A percentile compares a stretch with the other conserved stretches of the same genome.
These are phyloP conservation scores for Isatis tinctoria DNA, from an alignment of 345 rosid genomes.

Conservation along the genomic window DNA sequence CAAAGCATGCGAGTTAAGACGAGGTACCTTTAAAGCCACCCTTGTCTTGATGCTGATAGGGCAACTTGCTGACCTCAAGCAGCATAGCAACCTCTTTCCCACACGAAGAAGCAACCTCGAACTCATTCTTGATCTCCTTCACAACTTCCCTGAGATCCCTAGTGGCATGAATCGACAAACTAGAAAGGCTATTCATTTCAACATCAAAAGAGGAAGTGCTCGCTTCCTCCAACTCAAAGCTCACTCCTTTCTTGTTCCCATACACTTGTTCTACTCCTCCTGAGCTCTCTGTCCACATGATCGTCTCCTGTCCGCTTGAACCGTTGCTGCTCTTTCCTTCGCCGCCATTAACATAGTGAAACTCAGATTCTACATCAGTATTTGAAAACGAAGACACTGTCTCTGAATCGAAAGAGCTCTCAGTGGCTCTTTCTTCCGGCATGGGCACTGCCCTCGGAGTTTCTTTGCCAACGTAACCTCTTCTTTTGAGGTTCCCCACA, in stretches of 20 bases:
- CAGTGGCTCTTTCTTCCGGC: slow-evolving; percentile 31
- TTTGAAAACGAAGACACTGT: slow-evolving; percentile 24
- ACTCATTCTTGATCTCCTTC: slow-evolving; percentile 78
- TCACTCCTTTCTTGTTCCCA: slow-evolving; percentile 56
- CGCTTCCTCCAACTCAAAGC: slow-evolving; percentile 69
- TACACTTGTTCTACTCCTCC: slow-evolving; percentile 36
- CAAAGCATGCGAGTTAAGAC: slow-evolving; percentile 7
- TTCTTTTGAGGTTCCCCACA: slow-evolving; percentile 21
- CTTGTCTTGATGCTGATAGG: slow-evolving; percentile 59
- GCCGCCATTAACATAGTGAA: slow-evolving; percentile 18
- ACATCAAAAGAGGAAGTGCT: slow-evolving; percentile 38
- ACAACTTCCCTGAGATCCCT: slow-evolving; percentile 82
- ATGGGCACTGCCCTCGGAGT: slow-evolving; percentile 47
- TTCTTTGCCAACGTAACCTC: slow-evolving; percentile 45
- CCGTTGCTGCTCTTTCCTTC: slow-evolving; percentile 21
- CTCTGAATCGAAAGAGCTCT: slow-evolving; percentile 22
- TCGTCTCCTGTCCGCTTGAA: slow-evolving; percentile 42
- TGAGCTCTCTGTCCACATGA: slow-evolving; percentile 39
- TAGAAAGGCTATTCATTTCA: slow-evolving; percentile 54
- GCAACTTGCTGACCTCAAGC: slow-evolving; percentile 87
- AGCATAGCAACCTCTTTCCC: slow-evolving; percentile 86
- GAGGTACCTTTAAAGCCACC: slow-evolving; percentile 55
- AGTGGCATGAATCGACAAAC: slow-evolving; percentile 61
- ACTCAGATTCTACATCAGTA: slow-evolving; percentile 24
- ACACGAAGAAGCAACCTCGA: slow-evolving; percentile 64